phyloP scores from a whole-genome alignment of 768 basidiomycete genomes.

The Leccinum longicurvipes region DNA sequence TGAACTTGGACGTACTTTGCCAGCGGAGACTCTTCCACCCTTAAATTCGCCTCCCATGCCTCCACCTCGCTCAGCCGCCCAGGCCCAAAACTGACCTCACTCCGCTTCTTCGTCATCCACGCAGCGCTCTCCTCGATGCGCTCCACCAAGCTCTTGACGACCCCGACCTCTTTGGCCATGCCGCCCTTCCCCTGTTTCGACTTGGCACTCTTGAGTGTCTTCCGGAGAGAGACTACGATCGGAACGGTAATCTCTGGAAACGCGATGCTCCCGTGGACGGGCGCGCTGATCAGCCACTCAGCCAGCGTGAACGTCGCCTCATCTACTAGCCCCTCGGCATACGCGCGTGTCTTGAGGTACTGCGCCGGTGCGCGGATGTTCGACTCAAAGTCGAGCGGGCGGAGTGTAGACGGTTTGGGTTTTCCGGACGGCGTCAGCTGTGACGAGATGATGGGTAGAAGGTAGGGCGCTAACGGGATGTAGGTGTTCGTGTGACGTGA shows the following conservation, averaged over 20 bases:
- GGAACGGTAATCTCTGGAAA: conserved; percentile 93
- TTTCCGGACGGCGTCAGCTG: conserved; percentile 64
- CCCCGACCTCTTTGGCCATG: conserved; percentile 51
- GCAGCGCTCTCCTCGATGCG: conserved; percentile 79
- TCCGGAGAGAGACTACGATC: conserved; percentile 65
- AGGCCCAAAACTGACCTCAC: conserved; percentile 72
- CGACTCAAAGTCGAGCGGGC: conserved; percentile 85
- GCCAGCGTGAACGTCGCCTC: conserved; percentile 76
- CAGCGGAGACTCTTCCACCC: conserved; percentile 50
- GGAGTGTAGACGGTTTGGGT: conserved; percentile 80
- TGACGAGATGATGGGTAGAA: conserved; percentile 82
- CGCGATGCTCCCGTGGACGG: conserved; percentile 80
- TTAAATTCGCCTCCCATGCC: conserved; percentile 64
- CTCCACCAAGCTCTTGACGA: conserved; percentile 78
- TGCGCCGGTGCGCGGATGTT: conserved; percentile 84
- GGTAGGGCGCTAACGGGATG: conserved; percentile 81
- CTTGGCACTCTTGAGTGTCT: conserved; percentile 64
- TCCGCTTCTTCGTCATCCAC: conserved; percentile 74
- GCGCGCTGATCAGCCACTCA: conserved; percentile 71
- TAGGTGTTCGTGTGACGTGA: conserved; percentile 80
- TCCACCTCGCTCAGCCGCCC: conserved; percentile 65
- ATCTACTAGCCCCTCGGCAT: conserved; percentile 77
- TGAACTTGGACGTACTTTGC: conserved; percentile 79
- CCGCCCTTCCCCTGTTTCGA: conserved; percentile 32
- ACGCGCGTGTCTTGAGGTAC: conserved; percentile 85